Percentiles rank a stretch among this genome's conserved stretches.
These are phyloP conservation scores for Colletotrichum noveboracense DNA, from an alignment of 2,329 filamentous ascomycete genomes.

Conservation along the genomic window DNA sequence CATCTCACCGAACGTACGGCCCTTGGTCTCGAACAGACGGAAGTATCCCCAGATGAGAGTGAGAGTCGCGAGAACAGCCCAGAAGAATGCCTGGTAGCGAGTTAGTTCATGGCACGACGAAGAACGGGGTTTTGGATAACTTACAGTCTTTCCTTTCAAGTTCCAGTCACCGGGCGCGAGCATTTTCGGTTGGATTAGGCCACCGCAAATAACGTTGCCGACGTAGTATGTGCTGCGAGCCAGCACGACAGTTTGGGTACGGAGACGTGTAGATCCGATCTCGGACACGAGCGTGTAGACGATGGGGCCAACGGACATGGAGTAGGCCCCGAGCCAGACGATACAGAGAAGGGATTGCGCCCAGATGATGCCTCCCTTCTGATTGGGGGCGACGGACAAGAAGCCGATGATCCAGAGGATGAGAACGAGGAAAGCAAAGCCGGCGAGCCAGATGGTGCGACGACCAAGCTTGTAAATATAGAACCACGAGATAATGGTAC, in stretches of 20 bases:
- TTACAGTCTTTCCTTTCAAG: conserved; percentile 41
- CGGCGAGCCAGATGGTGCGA: conserved; percentile 45
- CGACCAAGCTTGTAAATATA: conserved; percentile 47
- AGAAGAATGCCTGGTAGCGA: conserved; percentile 43
- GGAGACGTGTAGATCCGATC: conserved; percentile 48
- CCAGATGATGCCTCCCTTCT: conserved; percentile 40
- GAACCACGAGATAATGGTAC: conserved; percentile 48
- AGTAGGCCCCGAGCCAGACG: conserved; percentile 49
- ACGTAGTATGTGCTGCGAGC: conserved; percentile 46
- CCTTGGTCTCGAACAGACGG: conserved; percentile 50
- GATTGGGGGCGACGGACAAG: conserved; percentile 40
- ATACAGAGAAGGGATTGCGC: conserved; percentile 45
- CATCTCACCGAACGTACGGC: conserved; percentile 49
- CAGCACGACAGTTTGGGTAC: conserved; percentile 51
- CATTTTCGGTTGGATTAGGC: conserved; percentile 42
- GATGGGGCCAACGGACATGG: conserved; percentile 48
- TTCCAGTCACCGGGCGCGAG: conserved; percentile 45
- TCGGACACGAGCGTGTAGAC: conserved; percentile 51
- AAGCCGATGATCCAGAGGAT: conserved; percentile 50
- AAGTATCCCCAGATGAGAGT: conserved; percentile 47
- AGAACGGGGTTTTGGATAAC: not conserved
- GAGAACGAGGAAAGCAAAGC: conserved; percentile 39
- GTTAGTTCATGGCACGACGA: conserved; percentile 3
- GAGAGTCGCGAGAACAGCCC: conserved; percentile 39
- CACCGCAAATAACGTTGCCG: conserved; percentile 45